A percentile compares a stretch with the other conserved stretches of the same genome.
Conservation (phyloP, 208 protist species). For the Lotmaria passim region DNA sequence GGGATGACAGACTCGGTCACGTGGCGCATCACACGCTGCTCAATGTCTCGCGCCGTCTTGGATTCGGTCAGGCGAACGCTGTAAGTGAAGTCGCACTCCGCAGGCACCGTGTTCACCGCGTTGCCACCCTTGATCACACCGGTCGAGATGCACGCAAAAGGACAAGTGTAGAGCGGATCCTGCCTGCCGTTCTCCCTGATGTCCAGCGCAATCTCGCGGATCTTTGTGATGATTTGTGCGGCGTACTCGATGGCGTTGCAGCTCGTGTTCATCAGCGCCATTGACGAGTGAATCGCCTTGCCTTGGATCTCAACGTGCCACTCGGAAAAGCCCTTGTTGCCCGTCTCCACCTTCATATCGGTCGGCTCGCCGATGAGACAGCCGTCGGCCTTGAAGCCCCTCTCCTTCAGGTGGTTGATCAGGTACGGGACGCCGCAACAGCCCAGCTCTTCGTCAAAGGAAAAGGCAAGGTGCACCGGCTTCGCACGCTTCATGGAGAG, state of each 20-base stretch:
- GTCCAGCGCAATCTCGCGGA: slow-evolving; percentile 35
- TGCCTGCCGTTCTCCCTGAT: slow-evolving; percentile 31
- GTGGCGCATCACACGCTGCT: slow-evolving; percentile 16
- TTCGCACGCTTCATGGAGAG: slow-evolving; percentile 49
- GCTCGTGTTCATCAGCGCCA: no score
- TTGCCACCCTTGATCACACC: slow-evolving; percentile 50
- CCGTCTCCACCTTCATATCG: slow-evolving; percentile 32
- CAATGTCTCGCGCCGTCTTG: neutral
- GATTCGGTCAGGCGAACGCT: slow-evolving; percentile 36
- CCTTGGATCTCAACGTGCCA: slow-evolving; percentile 43
- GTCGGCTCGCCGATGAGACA: slow-evolving; percentile 18
- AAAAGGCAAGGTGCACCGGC: slow-evolving; percentile 56
- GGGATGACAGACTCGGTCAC: slow-evolving; percentile 39
- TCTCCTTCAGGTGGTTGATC: slow-evolving; percentile 38
- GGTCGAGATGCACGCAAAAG: slow-evolving; percentile 32
- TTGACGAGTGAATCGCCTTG: slow-evolving; percentile 57
- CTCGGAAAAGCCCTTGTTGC: slow-evolving; percentile 39
- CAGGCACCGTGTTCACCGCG: slow-evolving; percentile 55
- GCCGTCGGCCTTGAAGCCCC: slow-evolving; percentile 37
- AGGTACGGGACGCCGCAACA: slow-evolving; percentile 43
- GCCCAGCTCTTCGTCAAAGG: slow-evolving; percentile 55
- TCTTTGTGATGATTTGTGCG: slow-evolving; percentile 54
- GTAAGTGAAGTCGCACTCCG: slow-evolving; percentile 42
- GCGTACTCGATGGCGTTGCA: no score
- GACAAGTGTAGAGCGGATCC: slow-evolving; percentile 30